Conservation (phyloP, 1,139 yeast genomes). For the Kodamaea fungicola region DNA sequence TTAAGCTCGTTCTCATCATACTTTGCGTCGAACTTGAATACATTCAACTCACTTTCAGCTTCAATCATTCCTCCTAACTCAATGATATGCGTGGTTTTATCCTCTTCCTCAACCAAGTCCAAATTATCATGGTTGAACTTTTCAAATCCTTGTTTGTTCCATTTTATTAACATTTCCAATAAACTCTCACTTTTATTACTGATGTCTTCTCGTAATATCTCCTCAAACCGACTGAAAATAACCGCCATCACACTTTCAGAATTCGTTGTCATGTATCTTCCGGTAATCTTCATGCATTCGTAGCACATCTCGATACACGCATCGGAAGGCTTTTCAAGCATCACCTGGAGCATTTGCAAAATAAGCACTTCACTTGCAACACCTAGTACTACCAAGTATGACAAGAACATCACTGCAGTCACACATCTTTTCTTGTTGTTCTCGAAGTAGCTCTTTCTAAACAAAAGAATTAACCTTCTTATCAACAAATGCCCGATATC, state of each 20-base stretch:
- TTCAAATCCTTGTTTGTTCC: conserved; percentile 47
- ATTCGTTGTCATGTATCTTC: conserved; percentile 19
- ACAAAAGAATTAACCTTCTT: conserved; percentile 54
- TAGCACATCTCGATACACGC: conserved; percentile 30
- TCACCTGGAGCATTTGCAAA: conserved; percentile 59
- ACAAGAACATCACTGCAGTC: conserved; percentile 48
- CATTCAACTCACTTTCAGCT: conserved; percentile 47
- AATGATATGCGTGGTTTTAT: conserved; percentile 55
- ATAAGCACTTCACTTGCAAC: conserved; percentile 63
- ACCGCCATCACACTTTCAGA: conserved; percentile 35
- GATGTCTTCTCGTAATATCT: conserved; percentile 45
- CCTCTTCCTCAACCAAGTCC: conserved; percentile 66
- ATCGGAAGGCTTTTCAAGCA: conserved; percentile 51
- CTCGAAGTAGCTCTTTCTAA: conserved; percentile 51
- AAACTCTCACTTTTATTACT: conserved; percentile 42
- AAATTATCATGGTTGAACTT: conserved; percentile 42
- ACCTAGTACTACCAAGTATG: conserved; percentile 62
- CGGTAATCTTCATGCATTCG: conserved; percentile 24
- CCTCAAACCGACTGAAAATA: conserved; percentile 61
- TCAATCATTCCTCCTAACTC: conserved; percentile 51
- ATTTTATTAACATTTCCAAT: conserved; percentile 52
- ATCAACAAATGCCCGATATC: conserved; percentile 60
- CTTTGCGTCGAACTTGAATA: conserved; percentile 50
- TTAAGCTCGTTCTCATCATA: conserved; percentile 50
- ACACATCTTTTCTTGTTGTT: conserved; percentile 45